Base-by-base conservation (phyloP, 148 eudicot genomes). In the Talinum fruticosum region DNA sequence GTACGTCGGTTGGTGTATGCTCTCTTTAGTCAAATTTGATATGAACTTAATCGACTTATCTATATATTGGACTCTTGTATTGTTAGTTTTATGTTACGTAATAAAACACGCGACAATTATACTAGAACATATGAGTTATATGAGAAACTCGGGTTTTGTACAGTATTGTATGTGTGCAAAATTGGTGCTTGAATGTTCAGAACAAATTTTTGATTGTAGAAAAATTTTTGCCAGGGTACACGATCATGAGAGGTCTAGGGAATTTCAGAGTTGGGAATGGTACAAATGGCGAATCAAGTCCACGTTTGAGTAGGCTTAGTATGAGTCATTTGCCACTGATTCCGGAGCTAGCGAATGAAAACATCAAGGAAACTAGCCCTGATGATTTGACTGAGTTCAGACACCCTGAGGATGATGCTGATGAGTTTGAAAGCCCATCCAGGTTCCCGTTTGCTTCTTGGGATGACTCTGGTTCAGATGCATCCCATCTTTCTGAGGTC, bases 251-350 rank as follows among this genome's bases (percentile, higher is more conserved):
- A 75, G 87, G 82, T 53, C 61, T 76, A 10, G 86, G 86, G 28
- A 85, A 83, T 66, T 88, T 76, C 78, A 79, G 81, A 80, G 71
- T 70, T 54, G 89, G 81, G 5, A 82, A 72, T 69, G 83, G 84
- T 72, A 69, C 73, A 35, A 85, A 72, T 77, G 88, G 75, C 37
- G 88, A 82, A 79, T 75, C 81, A 38, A 83, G 80, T 77, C 83
- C 82, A 29, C 82, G 81, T 68, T 44, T 83, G 44, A 82, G 77
- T 69, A 84, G 88, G 78, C 70, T 88, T 62, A 86, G 82, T 41
- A 53, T 88, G 38, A 83, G 82, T 51, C 85, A 71, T 79, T 78
- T 91, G 83, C 88, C 97, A 38, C 85, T 82, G 37, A 92, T 92
- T 64, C 84, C 93, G 0, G 95, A 89, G 83, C 51, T 82, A 1